Evolutionary conservation across 345 rosid genomes (phyloP).

Genomic region (Geranium rotundifolium): DNA sequence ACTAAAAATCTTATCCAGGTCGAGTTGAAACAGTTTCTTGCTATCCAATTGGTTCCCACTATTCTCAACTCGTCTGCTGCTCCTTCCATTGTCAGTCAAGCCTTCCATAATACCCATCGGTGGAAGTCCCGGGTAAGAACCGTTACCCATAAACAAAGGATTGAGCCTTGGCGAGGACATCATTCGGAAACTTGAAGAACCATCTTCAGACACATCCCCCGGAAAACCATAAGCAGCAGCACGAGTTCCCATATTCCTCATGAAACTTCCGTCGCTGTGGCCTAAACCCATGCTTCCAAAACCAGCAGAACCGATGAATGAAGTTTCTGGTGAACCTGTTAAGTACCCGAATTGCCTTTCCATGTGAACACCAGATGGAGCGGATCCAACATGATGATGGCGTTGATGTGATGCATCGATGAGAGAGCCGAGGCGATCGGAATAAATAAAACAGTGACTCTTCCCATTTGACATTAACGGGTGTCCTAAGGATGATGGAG

Average conservation of each 20-base stretch:
- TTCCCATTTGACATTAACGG: conserved; percentile 42
- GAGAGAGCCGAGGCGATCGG: conserved; percentile 33
- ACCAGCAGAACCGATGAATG: conserved; percentile 35
- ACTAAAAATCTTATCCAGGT: conserved; percentile 55
- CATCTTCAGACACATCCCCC: conserved; percentile 41
- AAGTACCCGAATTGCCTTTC: conserved; percentile 45
- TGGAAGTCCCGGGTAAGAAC: conserved; percentile 39
- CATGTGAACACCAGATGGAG: conserved; percentile 64
- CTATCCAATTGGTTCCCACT: conserved; percentile 46
- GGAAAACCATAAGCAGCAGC: conserved; percentile 11
- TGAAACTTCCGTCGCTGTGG: conserved; percentile 26
- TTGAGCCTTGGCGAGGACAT: conserved; percentile 63
- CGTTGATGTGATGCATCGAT: conserved; percentile 29
- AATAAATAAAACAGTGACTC: conserved; percentile 36
- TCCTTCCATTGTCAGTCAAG: conserved; percentile 49
- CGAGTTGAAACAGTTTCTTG: conserved; percentile 75
- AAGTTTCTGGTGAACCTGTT: conserved; percentile 46
- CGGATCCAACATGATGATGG: conserved; percentile 77
- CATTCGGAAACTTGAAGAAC: conserved; percentile 49
- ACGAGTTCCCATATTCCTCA: conserved; percentile 39
- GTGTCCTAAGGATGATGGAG: conserved; percentile 49
- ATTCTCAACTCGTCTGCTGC: conserved; percentile 50
- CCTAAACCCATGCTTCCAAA: conserved; percentile 35
- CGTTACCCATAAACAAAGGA: conserved; percentile 51
- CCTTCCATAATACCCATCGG: conserved; percentile 35